These are phyloP conservation scores for Glaciozyma martinii DNA, from an alignment of 768 basidiomycete species.

Conservation along the genomic window DNA sequence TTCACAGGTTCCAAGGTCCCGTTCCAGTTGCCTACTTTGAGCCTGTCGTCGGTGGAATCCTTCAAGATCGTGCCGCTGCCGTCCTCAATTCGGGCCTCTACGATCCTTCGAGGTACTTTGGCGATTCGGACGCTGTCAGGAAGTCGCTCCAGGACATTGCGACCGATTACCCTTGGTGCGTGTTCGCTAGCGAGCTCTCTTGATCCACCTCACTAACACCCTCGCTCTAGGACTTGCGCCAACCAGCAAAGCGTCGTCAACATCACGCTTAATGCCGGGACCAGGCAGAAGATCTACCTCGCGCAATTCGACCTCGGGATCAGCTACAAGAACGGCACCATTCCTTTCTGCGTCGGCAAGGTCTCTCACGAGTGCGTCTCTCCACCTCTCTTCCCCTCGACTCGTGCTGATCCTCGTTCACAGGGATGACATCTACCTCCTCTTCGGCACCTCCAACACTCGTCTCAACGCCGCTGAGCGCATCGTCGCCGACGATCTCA, in stretches of 20 bases:
- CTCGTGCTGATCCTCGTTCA: not conserved
- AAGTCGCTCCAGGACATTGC: constrained; percentile 12
- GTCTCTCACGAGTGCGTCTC: constrained; percentile 17
- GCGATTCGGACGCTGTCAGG: not conserved
- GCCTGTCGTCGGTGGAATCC: constrained; percentile 42
- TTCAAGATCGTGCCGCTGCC: constrained; percentile 48
- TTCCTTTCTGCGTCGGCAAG: constrained; percentile 5
- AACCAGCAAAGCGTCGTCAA: constrained; percentile 24
- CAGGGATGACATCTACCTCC: constrained; percentile 65
- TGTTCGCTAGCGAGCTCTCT: not conserved
- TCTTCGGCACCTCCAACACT: constrained; percentile 48
- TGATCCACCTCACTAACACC: not conserved
- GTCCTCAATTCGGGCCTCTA: constrained; percentile 34
- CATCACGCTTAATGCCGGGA: not conserved
- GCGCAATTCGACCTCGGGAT: constrained; percentile 22
- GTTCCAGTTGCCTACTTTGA: constrained; percentile 44
- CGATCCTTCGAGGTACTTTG: not conserved
- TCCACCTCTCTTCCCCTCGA: not conserved
- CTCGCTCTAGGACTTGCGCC: constrained; percentile 15
- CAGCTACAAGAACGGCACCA: not conserved
- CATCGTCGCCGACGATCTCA: constrained; percentile 56
- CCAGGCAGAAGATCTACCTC: constrained; percentile 9
- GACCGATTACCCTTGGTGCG: constrained; percentile 29
- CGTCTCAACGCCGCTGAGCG: constrained; percentile 41
- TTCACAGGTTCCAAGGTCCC: constrained; percentile 37